A percentile compares a stretch with the other conserved stretches of the same genome.
Conservation (phyloP, 2,329 filamentous ascomycete genomes). For the Trichophyton benhamiae region DNA sequence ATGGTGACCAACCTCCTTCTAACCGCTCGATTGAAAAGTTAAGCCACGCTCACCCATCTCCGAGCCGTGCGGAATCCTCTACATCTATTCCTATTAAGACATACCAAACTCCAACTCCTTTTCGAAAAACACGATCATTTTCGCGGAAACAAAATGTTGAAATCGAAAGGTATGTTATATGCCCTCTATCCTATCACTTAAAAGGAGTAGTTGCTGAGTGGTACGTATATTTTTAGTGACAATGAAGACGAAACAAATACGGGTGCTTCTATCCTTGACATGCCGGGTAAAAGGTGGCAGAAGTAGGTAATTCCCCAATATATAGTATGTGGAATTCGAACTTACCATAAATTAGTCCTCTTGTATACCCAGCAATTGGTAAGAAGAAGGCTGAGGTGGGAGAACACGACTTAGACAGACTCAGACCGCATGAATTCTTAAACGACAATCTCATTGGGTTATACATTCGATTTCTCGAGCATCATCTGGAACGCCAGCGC, state of each 20-base stretch:
- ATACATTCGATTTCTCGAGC: slow-evolving; percentile 64
- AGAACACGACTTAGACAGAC: slow-evolving; percentile 45
- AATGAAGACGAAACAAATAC: background rate
- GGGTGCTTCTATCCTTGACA: background rate
- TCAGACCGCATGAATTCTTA: slow-evolving; percentile 74
- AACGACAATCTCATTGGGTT: slow-evolving; percentile 91
- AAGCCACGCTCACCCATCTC: slow-evolving; percentile 10
- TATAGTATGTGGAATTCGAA: background rate
- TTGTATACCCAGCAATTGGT: slow-evolving; percentile 35
- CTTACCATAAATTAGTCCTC: slow-evolving; percentile 19
- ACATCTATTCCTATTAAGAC: slow-evolving; percentile 23
- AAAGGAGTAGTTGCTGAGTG: background rate
- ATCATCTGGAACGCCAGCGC: slow-evolving; percentile 43
- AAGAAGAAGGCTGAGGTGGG: slow-evolving; percentile 37
- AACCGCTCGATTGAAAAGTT: background rate
- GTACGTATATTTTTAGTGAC: background rate
- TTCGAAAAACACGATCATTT: slow-evolving; percentile 24
- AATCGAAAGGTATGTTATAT: slow-evolving; percentile 11
- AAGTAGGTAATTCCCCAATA: background rate
- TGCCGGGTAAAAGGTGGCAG: background rate
- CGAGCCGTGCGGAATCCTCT: slow-evolving; percentile 5
- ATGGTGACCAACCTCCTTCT: background rate
- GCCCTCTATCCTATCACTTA: background rate
- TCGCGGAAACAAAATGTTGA: slow-evolving; percentile 7
- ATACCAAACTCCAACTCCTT: slow-evolving; percentile 6